phyloP scores from a whole-genome alignment of 371 early-diverging fungal species.

The Amoeboradix gromovi region DNA sequence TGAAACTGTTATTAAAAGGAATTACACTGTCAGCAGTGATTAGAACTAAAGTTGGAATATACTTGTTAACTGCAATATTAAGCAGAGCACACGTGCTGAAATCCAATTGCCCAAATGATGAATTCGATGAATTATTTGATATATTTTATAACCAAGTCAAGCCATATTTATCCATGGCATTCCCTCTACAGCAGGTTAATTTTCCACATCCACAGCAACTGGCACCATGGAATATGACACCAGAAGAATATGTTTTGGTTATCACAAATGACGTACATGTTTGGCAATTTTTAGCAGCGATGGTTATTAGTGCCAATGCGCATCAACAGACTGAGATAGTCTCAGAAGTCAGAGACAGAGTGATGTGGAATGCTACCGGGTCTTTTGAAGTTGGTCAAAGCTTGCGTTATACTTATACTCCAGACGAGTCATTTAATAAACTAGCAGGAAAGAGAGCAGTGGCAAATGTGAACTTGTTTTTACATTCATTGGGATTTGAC shows the following conservation, averaged over 20 bases:
- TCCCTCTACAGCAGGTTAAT: neutral
- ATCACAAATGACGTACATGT: constrained; percentile 49
- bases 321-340: constrained; percentile 75
- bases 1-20: neutral
- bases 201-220: neutral
- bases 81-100: constrained; percentile 61
- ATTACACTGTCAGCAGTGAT: neutral
- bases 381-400: neutral
- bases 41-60: constrained; percentile 34
- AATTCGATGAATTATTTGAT: neutral
- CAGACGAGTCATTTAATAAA: constrained; percentile 15
- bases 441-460: constrained; percentile 26
- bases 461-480: constrained; percentile 64
- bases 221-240: neutral
- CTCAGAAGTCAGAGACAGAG: constrained; percentile 31
- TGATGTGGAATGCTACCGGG: neutral
- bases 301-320: constrained; percentile 59
- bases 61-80: constrained; percentile 57
- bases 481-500: constrained; percentile 61
- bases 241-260: neutral
- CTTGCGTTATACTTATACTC: neutral
- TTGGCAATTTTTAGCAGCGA: constrained; percentile 89
- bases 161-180: neutral
- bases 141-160: neutral
- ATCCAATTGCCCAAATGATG: neutral